A percentile compares a stretch with the other conserved stretches of the same genome.
These are phyloP conservation scores for Reticulomyxa filosa DNA, from an alignment of 78 protist genomes.

Conservation along the genomic window DNA sequence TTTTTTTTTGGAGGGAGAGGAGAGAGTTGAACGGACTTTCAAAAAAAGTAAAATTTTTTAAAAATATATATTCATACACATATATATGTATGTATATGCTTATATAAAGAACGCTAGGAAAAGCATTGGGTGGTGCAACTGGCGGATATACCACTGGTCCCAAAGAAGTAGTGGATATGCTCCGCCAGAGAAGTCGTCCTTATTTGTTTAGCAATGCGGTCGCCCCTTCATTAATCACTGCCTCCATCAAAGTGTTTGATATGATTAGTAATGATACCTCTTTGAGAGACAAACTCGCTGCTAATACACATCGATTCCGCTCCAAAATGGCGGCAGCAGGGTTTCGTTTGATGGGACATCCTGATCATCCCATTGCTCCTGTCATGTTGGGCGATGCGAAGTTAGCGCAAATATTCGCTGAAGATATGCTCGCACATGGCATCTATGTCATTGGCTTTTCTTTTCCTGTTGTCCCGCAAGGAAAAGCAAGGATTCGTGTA, in stretches of 20 bases:
- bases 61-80: background rate
- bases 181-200: slow-evolving; percentile 42
- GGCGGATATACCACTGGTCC: slow-evolving; percentile 59
- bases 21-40: slow-evolving; percentile 2
- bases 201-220: slow-evolving; percentile 52
- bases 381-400: slow-evolving; percentile 35
- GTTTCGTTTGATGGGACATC: background rate
- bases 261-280: background rate
- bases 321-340: background rate
- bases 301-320: slow-evolving; percentile 16
- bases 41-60: background rate
- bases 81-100: background rate
- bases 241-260: slow-evolving; percentile 18
- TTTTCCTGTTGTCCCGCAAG: slow-evolving; percentile 41
- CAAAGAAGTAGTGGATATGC: slow-evolving; percentile 24
- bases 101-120: slow-evolving; percentile 35
- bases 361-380: slow-evolving; percentile 42
- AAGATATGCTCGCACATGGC: background rate
- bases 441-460: slow-evolving; percentile 20
- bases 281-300: slow-evolving; percentile 12
- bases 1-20: background rate
- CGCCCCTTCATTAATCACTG: slow-evolving; percentile 49
- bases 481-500: slow-evolving; percentile 45
- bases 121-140: slow-evolving; percentile 52
- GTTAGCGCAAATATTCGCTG: background rate